A percentile compares a stretch with the other conserved stretches of the same genome.
Evolutionary conservation across 257 asterid species (phyloP).

Genomic region (Lycium barbarum): DNA sequence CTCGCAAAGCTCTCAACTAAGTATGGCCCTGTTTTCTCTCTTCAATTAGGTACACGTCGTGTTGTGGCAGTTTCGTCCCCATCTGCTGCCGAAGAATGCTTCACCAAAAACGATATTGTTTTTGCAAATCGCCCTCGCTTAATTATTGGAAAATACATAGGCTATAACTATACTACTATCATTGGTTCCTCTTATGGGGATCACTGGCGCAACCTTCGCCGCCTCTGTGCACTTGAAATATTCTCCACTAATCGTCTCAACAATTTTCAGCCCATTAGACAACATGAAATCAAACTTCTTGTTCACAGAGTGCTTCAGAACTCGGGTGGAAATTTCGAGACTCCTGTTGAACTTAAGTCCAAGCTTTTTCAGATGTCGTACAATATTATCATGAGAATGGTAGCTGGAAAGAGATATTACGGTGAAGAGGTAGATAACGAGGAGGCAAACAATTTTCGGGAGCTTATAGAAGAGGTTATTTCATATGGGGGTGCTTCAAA

Average conservation of each 20-base stretch:
- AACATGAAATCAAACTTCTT: conserved; percentile 43
- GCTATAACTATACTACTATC: conserved; percentile 52
- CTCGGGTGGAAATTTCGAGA: conserved; percentile 28
- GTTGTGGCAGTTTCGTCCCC: conserved; percentile 56
- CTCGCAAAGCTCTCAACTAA: conserved; percentile 44
- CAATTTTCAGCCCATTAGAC: conserved; percentile 41
- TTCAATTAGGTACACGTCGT: conserved; percentile 56
- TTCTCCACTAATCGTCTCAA: conserved; percentile 57
- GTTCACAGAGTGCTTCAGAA: conserved; percentile 31
- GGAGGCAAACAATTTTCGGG: conserved; percentile 49
- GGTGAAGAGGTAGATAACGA: conserved; percentile 49
- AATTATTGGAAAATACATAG: conserved; percentile 47
- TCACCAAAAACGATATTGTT: conserved; percentile 62
- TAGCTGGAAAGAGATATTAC: conserved; percentile 56
- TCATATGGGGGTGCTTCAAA: conserved; percentile 38
- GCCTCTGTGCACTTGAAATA: conserved; percentile 48
- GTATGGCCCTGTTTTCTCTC: conserved; percentile 61
- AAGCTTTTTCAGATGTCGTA: conserved; percentile 44
- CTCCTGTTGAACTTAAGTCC: conserved; percentile 44
- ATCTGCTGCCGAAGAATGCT: conserved; percentile 58
- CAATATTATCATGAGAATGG: conserved; percentile 68
- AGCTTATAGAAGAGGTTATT: conserved; percentile 40
- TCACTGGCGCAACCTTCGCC: conserved; percentile 67
- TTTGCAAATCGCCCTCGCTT: conserved; percentile 59
- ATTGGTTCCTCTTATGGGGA: conserved; percentile 53